phyloP scores from a whole-genome alignment of 2,329 filamentous ascomycete species.

The Fusarium pseudocircinatum region DNA sequence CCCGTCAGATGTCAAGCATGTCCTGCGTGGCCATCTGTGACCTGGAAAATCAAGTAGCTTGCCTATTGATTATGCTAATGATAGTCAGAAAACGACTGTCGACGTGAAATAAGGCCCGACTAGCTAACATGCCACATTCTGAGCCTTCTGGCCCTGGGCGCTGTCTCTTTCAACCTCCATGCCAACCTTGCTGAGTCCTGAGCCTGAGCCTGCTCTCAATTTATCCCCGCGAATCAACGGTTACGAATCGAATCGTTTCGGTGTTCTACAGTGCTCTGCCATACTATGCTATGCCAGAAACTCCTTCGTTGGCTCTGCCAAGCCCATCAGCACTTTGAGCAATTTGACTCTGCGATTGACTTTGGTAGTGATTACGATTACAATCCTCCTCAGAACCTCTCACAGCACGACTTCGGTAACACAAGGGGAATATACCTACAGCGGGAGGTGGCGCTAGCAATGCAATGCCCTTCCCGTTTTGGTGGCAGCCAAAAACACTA shows the following conservation, averaged over 20 bases:
- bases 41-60: slow-evolving; percentile 4
- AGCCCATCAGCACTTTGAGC: background rate
- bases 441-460: slow-evolving; percentile 18
- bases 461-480: slow-evolving; percentile 2
- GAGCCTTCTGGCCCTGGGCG: background rate
- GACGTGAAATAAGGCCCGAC: slow-evolving; percentile 39
- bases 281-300: background rate
- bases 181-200: background rate
- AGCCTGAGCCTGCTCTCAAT: background rate
- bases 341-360: slow-evolving; percentile 10
- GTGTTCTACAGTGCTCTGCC: background rate
- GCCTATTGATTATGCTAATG: slow-evolving; percentile 20
- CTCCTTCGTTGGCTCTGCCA: background rate
- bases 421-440: background rate
- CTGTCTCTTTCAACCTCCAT: slow-evolving; percentile 2
- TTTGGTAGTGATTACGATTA: background rate
- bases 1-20: slow-evolving; percentile 32
- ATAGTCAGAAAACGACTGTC: background rate
- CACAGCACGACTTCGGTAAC: background rate
- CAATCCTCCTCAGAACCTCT: background rate
- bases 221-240: slow-evolving; percentile 27
- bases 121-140: slow-evolving; percentile 32
- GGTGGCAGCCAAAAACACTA: slow-evolving; percentile 14
- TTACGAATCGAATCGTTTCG: background rate
- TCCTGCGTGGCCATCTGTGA: slow-evolving; percentile 15